Evolutionary conservation across 2,329 filamentous ascomycete genomes (phyloP), one percentile per base, ranked within the genome.

Genomic region (Ophiosphaerella herpotricha): DNA sequence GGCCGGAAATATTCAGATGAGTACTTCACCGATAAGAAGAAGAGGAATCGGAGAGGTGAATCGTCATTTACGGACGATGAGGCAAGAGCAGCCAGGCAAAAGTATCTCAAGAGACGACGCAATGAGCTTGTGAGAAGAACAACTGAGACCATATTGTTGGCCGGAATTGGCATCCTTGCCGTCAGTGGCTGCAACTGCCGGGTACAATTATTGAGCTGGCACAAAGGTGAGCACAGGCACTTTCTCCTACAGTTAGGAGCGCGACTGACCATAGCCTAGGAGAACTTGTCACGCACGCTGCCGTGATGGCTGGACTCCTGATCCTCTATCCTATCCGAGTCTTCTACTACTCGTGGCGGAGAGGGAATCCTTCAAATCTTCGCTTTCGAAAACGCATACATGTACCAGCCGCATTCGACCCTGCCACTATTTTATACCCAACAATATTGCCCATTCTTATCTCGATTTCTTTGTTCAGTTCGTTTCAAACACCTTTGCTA

Each of bases 401-500:
- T 35, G 77, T 96, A 33, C 91, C 91, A 0, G 77, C 85, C 4
- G 81, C 83, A n/a, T 96, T 97, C 73, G 93, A 97, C 66, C 92
- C 91, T 2, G 93, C 93, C 6, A 90, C 92, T 9, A 80, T 96
- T n/a, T 74, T 97, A 49, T 97, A 97, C 68, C 93, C 93, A 14
- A 82, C 88, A 5, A 74, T 86, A 2, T 80, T 96, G 26, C 90
- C 92, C 1, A 75, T 92, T 13, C 80, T 92, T 39, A 87, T 94
- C 24, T 86, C 91, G 1, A 77, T 94, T 4, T 86, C 92, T 8
- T 79, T 96, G 36, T 84, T 86, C 7, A 78, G 81, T 43, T 80
- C 82, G 41, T 84, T 83, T 39, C 78, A 82, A 3, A 78, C 80
- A 13, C 78, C 85, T 11, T 71, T 96, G 16, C 75, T 96, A 7